Conservation (phyloP, 1,139 yeast genomes). For the Kodamaea derodonti region DNA sequence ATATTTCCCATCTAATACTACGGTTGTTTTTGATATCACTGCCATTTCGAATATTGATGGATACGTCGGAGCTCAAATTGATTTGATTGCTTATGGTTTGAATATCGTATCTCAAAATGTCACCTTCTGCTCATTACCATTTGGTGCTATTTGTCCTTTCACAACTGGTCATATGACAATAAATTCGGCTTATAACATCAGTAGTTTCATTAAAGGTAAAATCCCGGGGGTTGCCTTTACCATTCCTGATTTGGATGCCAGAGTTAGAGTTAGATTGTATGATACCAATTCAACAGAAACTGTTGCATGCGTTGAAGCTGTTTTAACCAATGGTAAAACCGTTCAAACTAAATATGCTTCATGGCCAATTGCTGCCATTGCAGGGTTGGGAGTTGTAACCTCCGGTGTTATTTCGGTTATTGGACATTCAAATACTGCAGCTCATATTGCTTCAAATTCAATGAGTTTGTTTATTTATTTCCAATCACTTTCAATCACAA, state of each 20-base stretch:
- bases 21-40: conserved; percentile 63
- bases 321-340: conserved; percentile 82
- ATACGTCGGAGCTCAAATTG: conserved; percentile 62
- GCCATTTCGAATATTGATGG: conserved; percentile 81
- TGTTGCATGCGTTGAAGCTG: conserved; percentile 92
- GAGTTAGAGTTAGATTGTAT: conserved; percentile 71
- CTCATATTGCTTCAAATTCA: conserved; percentile 94
- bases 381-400: conserved; percentile 82
- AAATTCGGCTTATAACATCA: conserved; percentile 46
- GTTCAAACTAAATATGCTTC: conserved; percentile 93
- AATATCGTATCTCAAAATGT: conserved; percentile 53
- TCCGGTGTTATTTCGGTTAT: conserved; percentile 83
- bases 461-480: conserved; percentile 89
- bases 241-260: conserved; percentile 91
- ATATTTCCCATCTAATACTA: conserved; percentile 60
- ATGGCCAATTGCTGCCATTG: conserved; percentile 94
- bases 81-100: conserved; percentile 83
- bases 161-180: conserved; percentile 84
- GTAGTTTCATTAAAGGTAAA: conserved; percentile 38
- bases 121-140: conserved; percentile 57
- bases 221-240: conserved; percentile 86
- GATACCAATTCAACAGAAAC: conserved; percentile 43
- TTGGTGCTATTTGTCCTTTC: conserved; percentile 70
- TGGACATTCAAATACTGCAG: conserved; percentile 91
- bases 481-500: conserved; percentile 87